Evolutionary conservation across 1,284 basidiomycete species (phyloP).

Genomic region (Inonotus obliquus): DNA sequence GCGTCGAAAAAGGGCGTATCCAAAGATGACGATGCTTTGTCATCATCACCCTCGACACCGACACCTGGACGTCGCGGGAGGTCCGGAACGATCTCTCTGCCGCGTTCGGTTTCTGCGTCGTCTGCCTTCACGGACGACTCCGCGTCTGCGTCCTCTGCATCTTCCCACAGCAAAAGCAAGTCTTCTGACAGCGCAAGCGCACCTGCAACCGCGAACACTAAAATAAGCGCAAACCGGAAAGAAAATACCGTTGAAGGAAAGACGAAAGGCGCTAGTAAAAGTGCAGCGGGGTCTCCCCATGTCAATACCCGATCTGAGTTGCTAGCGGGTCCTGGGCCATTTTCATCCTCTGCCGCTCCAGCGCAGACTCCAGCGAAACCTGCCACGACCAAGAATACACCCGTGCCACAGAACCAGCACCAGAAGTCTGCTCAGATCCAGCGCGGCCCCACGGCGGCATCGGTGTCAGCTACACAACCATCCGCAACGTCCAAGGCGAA

Average conservation of each 20-base stretch:
- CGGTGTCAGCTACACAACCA: neutral
- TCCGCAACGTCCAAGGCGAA: neutral
- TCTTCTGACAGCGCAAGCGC: neutral
- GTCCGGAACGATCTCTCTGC: slow-evolving; percentile 10
- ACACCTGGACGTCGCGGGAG: slow-evolving; percentile 6
- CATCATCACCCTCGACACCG: neutral
- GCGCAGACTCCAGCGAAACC: neutral
- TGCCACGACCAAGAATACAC: neutral
- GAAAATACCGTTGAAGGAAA: neutral
- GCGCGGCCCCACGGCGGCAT: neutral
- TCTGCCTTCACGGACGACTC: neutral
- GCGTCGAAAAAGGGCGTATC: neutral
- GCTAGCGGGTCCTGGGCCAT: neutral
- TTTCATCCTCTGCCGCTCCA: neutral
- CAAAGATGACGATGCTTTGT: neutral
- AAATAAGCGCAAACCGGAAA: neutral
- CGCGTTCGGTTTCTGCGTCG: slow-evolving; percentile 6
- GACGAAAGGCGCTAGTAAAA: slow-evolving; percentile 1
- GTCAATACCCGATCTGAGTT: slow-evolving; percentile 5
- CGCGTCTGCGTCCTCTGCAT: neutral
- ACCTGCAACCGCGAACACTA: neutral
- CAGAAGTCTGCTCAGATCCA: neutral
- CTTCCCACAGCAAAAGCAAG: neutral
- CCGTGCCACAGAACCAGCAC: neutral
- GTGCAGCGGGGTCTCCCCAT: slow-evolving; percentile 11